A percentile compares a stretch with the other conserved stretches of the same genome.
These are phyloP conservation scores for Camellia lanceoleosa DNA, from an alignment of 148 eudicot species.

Conservation along the genomic window DNA sequence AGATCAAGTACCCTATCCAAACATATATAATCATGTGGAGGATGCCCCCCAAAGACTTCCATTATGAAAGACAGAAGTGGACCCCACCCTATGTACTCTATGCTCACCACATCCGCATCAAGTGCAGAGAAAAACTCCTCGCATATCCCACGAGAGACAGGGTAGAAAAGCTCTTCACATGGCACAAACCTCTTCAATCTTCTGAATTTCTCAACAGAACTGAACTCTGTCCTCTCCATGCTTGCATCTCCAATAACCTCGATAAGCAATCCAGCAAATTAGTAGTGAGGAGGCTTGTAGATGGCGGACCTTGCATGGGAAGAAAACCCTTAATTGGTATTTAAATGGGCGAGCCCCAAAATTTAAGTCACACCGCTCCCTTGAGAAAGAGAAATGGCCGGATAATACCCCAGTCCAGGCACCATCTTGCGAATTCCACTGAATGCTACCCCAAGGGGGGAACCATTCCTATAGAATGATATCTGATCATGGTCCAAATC, in stretches of 20 bases:
- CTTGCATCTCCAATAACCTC: slow-evolving; percentile 66
- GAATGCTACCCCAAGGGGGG: slow-evolving; percentile 84
- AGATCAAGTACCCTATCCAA: slow-evolving; percentile 80
- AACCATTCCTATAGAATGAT: slow-evolving; percentile 71
- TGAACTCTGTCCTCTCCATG: slow-evolving; percentile 47
- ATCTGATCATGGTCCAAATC: slow-evolving; percentile 71
- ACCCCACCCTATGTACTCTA: slow-evolving; percentile 75
- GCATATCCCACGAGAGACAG: slow-evolving; percentile 75
- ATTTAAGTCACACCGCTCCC: slow-evolving; percentile 85
- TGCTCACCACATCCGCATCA: slow-evolving; percentile 43
- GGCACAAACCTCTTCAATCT: slow-evolving; percentile 86
- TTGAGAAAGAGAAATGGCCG: slow-evolving; percentile 88
- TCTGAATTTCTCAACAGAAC: slow-evolving; percentile 71
- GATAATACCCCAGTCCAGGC: slow-evolving; percentile 81
- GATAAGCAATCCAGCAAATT: slow-evolving; percentile 65
- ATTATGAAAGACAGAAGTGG: slow-evolving; percentile 67
- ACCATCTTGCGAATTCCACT: slow-evolving; percentile 71
- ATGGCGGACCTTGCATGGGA: slow-evolving; percentile 72
- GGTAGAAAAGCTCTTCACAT: slow-evolving; percentile 58
- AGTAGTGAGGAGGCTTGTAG: slow-evolving; percentile 36
- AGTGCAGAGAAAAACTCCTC: slow-evolving; percentile 59
- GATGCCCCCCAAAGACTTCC: slow-evolving; percentile 62
- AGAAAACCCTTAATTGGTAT: slow-evolving; percentile 61
- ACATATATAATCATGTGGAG: slow-evolving; percentile 70
- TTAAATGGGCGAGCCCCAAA: slow-evolving; percentile 87